Evolutionary conservation across 1,139 yeast genomes (phyloP).

Genomic region (Diutina siamensis): DNA sequence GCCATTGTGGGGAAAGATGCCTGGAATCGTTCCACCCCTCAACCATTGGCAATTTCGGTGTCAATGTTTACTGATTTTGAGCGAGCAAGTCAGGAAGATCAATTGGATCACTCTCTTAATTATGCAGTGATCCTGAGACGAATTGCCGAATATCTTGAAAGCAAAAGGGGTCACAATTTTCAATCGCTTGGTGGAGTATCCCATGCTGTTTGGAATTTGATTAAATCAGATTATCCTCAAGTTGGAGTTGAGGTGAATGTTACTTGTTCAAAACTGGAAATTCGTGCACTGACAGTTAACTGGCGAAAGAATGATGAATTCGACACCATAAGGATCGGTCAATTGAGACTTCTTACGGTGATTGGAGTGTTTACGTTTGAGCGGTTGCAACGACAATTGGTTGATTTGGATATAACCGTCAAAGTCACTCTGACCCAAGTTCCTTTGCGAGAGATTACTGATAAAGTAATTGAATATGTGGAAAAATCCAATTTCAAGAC

Average conservation of each 20-base stretch:
- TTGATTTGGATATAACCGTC: slow-evolving; percentile 40
- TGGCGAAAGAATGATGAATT: slow-evolving; percentile 18
- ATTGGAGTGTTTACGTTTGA: slow-evolving; percentile 92
- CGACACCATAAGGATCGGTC: slow-evolving; percentile 38
- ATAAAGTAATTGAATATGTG: slow-evolving; percentile 43
- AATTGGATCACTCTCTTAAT: slow-evolving; percentile 68
- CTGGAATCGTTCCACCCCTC: slow-evolving; percentile 62
- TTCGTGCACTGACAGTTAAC: slow-evolving; percentile 42
- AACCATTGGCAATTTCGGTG: slow-evolving; percentile 53
- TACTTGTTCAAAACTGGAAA: slow-evolving; percentile 32
- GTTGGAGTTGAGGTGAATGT: neutral
- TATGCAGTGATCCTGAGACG: slow-evolving; percentile 61
- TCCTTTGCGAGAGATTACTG: slow-evolving; percentile 23
- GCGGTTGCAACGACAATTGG: slow-evolving; percentile 65
- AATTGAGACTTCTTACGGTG: slow-evolving; percentile 53
- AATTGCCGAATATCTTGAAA: neutral
- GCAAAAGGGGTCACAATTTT: neutral
- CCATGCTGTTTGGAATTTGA: neutral
- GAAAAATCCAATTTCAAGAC: slow-evolving; percentile 76
- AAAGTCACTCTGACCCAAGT: slow-evolving; percentile 30
- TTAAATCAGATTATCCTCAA: neutral
- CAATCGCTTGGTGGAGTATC: neutral
- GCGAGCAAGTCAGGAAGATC: slow-evolving; percentile 64
- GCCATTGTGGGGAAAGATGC: slow-evolving; percentile 68
- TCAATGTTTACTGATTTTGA: slow-evolving; percentile 57